Evolutionary conservation across 1,284 basidiomycete genomes (phyloP), one percentile per base, ranked within the genome.

Genomic region (Cryptococcus amylolentus): DNA sequence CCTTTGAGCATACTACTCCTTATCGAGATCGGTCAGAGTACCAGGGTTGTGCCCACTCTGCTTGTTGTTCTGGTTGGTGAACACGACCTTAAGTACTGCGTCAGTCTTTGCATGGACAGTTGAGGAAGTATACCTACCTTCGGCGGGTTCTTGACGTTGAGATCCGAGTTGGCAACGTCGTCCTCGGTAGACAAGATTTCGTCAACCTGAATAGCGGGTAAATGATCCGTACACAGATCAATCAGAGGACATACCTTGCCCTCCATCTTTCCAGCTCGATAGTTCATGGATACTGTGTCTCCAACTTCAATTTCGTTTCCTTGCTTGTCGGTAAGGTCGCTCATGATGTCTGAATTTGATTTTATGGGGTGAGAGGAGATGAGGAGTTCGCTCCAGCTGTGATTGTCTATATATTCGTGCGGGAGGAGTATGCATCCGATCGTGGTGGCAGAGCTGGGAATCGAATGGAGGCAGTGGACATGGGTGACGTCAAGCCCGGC

Each of bases 121-220:
- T 18, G 44, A 26, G 18, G 3, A 46, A 16, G 16, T 9, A 0
- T 16, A 51, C 49, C n/a, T 12, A 41, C 49, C 38, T 51, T 51
- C 2, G 49, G 49, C n/a, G 49, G 49, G 5, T 51, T 51, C 39
- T 51, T 51, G 39, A 51, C 49, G 14, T 42, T 42, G 16, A n/a
- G 41, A 14, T 18, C 49, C n/a, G 38, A 39, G 16, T 51, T 37
- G n/a, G 26, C 39, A 2, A n/a, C 49, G 8, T 51, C 49, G 18
- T 51, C 49, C 38, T 51, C 27, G 39, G 49, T 51, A 18, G 49
- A 26, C n/a, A 41, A 7, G n/a, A 51, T 51, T 9, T 51, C 49
- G n/a, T 31, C 20, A 31, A 51, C 49, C 49, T 51, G 10, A 8
- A 16, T 14, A 14, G 18, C 16, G 12, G 9, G 48, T 49, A 14